phyloP scores from a whole-genome alignment of 139 green algal species.

The Chloropicon primus region DNA sequence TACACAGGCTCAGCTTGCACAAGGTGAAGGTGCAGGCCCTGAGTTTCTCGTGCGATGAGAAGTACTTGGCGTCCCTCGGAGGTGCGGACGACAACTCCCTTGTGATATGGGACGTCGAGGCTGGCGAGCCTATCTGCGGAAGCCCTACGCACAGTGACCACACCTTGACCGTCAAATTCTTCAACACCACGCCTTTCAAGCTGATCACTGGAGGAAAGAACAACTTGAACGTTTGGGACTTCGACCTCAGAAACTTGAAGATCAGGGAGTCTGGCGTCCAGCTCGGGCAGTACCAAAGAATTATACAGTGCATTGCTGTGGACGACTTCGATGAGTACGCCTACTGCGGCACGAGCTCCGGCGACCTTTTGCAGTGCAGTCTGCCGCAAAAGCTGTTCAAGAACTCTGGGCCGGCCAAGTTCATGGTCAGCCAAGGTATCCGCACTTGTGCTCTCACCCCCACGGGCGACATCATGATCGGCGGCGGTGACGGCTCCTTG shows the following conservation, averaged over 20 bases:
- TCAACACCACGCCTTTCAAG: conserved; percentile 44
- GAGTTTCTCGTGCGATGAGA: conserved; percentile 49
- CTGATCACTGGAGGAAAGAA: conserved; percentile 25
- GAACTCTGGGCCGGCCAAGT: conserved; percentile 37
- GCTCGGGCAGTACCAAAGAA: conserved; percentile 51
- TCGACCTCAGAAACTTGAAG: conserved; percentile 52
- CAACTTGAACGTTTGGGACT: conserved; percentile 49
- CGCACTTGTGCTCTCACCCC: conserved; percentile 14
- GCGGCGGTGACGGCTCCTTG: conserved; percentile 40
- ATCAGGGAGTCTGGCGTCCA: conserved; percentile 38
- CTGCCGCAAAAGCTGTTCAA: conserved; percentile 44
- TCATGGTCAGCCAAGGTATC: conserved; percentile 19
- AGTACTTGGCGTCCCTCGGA: conserved; percentile 55
- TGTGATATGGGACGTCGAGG: conserved; percentile 70
- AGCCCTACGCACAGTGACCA: conserved; percentile 48
- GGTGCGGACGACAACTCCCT: conserved; percentile 71
- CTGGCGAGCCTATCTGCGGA: conserved; percentile 61
- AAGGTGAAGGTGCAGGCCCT: conserved; percentile 73
- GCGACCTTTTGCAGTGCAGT: conserved; percentile 56
- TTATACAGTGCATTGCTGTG: conserved; percentile 42
- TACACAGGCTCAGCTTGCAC: conserved; percentile 63
- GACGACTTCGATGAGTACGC: conserved; percentile 48
- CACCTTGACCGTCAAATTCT: conserved; percentile 50
- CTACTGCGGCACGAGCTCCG: conserved; percentile 52
- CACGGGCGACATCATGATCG: conserved; percentile 38